Percentiles rank a stretch among this genome's conserved stretches.
Conservation (phyloP, 225 moss, liverwort and hornwort genomes). For the Thuidium tamariscinum region DNA sequence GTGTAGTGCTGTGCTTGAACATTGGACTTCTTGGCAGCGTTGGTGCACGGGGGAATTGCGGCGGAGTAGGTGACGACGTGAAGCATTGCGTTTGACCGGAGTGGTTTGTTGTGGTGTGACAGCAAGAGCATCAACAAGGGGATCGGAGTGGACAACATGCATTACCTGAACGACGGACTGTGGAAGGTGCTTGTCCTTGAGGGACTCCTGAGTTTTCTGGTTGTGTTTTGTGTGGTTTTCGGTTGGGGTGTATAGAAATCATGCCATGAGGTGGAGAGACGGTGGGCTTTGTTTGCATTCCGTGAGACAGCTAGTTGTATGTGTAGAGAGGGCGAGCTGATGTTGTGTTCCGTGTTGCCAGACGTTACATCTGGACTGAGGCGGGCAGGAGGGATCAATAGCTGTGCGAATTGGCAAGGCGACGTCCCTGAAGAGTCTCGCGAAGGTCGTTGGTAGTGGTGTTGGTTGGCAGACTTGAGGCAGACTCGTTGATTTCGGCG, state of each 20-base stretch:
- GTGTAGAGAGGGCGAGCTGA: neutral
- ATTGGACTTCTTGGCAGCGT: neutral
- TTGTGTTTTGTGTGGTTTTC: neutral
- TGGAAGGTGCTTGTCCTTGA: slow-evolving; percentile 58
- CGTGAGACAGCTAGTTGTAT: neutral
- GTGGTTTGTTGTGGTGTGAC: neutral
- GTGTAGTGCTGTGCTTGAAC: neutral
- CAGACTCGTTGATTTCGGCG: neutral
- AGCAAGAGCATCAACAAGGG: slow-evolving; percentile 90
- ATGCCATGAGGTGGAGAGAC: neutral
- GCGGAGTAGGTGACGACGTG: neutral
- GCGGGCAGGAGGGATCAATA: neutral
- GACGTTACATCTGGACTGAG: slow-evolving; percentile 77
- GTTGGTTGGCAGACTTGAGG: neutral
- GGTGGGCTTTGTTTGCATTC: neutral
- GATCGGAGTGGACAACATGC: slow-evolving; percentile 99
- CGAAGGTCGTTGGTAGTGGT: neutral
- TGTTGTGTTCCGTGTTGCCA: neutral
- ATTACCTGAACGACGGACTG: slow-evolving; percentile 90
- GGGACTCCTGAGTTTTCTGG: neutral
- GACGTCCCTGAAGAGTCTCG: neutral
- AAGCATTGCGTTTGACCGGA: neutral
- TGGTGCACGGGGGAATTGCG: neutral
- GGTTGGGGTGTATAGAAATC: too few species aligned
- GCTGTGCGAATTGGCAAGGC: neutral